phyloP scores from a whole-genome alignment of 2,329 filamentous ascomycete species.

The Xylaria sp. region DNA sequence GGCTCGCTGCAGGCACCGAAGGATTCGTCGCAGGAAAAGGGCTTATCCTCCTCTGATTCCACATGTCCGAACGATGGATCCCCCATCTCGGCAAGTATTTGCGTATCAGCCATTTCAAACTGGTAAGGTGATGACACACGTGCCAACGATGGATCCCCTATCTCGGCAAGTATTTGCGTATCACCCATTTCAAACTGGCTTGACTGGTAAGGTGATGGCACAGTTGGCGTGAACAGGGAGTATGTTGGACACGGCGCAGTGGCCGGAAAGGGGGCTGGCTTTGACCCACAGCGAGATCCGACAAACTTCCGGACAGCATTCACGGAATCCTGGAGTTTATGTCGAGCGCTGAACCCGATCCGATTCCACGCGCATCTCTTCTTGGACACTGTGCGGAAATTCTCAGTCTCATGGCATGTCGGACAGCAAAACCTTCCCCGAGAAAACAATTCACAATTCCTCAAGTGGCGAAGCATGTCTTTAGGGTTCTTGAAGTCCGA shows the following conservation, averaged over 20 bases:
- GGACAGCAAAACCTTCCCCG: conserved; percentile 22
- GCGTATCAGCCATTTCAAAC: too few relatives aligned
- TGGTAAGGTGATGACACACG: neutral
- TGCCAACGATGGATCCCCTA: neutral
- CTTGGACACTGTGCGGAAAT: conserved; percentile 12
- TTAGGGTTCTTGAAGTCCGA: conserved; percentile 7
- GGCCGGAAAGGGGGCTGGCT: neutral
- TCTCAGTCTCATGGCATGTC: conserved; percentile 8
- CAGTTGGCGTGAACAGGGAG: neutral
- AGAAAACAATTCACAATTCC: conserved; percentile 16
- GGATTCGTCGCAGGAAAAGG: neutral
- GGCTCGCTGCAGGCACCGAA: too few relatives aligned
- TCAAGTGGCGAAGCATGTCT: conserved; percentile 28
- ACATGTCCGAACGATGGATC: neutral
- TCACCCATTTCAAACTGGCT: too few relatives aligned
- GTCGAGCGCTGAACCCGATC: conserved; percentile 6
- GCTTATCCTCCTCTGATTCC: neutral
- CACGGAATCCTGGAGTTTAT: conserved; percentile 1
- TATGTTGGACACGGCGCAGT: neutral
- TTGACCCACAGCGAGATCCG: neutral
- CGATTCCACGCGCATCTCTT: conserved; percentile 24
- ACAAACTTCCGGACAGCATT: conserved; percentile 6
- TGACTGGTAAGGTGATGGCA: too few relatives aligned
- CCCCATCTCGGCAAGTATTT: too few relatives aligned
- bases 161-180: too few relatives aligned